Base-by-base conservation (phyloP, 2,329 filamentous ascomycete species). In the Purpureocillium lavendulum region DNA sequence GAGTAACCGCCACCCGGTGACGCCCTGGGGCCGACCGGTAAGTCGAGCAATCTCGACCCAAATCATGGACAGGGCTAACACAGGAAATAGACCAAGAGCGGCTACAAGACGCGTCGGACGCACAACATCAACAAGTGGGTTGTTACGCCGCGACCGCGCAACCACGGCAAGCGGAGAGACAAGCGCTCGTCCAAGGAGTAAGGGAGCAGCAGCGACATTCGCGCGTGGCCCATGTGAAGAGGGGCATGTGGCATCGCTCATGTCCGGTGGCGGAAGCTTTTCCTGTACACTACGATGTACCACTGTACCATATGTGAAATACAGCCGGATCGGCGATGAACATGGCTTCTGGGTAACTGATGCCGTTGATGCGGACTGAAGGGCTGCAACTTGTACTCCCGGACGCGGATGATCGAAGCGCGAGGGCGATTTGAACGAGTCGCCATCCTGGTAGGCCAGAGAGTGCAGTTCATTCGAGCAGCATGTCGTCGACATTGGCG, bases 11-110 rank as follows among this genome's bases (percentile, higher is more conserved):
- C 75, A 94, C 59, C 92, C 94, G 28, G 87, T 92, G 53, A 95
- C 87, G 67, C 92, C 92, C 43, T 98, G 94, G 92, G 92, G 94
- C 60, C 83, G 80, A 59, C 90, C 87, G 58, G 88, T 94, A 83
- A 69, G 87, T 78, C 49, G 11, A 12, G 21, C 10, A 9, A 15
- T 10, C 13, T 11, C 9, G 29, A 10, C 14, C 6, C 2, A 30
- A 4, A 12, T 11, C 18, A 17, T 10, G n/a, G 9, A n/a, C 6
- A 11, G 31, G 31, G 31, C 36, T 33, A n/a, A 35, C 30, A 33
- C 35, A 17, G 17, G 26, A 28, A 42, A 38, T 45, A 79, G 74
- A 77, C 85, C 64, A 90, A 90, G 74, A 80, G 82, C 61, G 85
- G 85, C 47, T 95, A 83, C 78, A 97, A 96, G 75, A 96, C 90